A percentile compares a stretch with the other conserved stretches of the same genome.
Conservation (phyloP, 2,329 filamentous ascomycete species). For the Podosphaera xanthii region DNA sequence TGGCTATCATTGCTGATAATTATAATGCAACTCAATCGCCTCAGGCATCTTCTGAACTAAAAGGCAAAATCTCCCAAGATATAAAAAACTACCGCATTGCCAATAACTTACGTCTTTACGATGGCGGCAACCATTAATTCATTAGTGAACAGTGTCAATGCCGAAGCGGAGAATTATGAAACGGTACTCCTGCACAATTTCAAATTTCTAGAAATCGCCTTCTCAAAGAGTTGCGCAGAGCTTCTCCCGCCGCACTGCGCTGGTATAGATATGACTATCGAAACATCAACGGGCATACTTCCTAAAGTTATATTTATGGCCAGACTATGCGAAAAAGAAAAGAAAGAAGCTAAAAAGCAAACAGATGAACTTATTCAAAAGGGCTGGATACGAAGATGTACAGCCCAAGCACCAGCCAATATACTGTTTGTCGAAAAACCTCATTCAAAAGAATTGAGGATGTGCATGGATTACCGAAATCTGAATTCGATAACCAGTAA, state of each 20-base stretch:
- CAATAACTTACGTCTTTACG: not conserved
- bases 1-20: no score
- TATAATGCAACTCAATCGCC: no score
- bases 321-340: not conserved
- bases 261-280: not conserved
- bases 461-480: not conserved
- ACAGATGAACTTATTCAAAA: not conserved
- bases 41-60: not conserved
- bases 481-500: not conserved
- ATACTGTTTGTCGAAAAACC: not conserved
- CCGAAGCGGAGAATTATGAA: not conserved
- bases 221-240: not conserved
- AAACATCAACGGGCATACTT: not conserved
- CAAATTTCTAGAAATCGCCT: not conserved
- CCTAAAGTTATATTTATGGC: not conserved
- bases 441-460: not conserved
- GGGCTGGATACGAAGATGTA: not conserved
- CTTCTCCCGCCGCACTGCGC: not conserved
- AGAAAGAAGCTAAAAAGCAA: not conserved
- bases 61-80: not conserved
- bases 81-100: not conserved
- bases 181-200: not conserved
- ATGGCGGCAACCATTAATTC: not conserved
- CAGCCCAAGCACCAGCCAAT: not conserved
- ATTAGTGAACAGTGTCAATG: not conserved